These are phyloP conservation scores for Musa acuminata DNA, from an alignment of 176 grass and related monocot species.

Conservation along the genomic window DNA sequence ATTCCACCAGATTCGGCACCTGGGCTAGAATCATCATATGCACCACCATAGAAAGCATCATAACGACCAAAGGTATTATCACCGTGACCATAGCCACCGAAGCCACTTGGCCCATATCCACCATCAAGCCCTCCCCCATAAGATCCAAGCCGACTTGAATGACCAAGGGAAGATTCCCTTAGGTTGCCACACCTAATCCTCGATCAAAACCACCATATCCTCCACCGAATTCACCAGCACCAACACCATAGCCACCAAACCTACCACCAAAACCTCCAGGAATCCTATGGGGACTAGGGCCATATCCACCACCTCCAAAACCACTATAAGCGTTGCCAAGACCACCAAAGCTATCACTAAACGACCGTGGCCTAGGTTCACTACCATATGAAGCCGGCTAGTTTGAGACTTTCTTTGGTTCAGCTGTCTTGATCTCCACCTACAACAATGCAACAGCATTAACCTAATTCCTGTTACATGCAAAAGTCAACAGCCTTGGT, in stretches of 20 bases:
- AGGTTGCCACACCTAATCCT: conserved; percentile 47
- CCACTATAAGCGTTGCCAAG: conserved; percentile 24
- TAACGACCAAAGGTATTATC: conserved; percentile 7
- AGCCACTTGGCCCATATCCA: conserved; percentile 32
- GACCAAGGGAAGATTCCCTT: conserved; percentile 34
- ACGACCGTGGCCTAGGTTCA: conserved; percentile 44
- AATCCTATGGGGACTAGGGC: conserved; percentile 20
- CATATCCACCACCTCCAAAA: conserved; percentile 41
- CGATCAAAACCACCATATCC: conserved; percentile 47
- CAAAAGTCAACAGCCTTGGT: background rate
- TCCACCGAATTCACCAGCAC: conserved; percentile 31
- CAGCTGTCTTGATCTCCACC: conserved; percentile 96
- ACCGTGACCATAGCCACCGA: conserved; percentile 35
- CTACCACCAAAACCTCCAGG: conserved; percentile 24
- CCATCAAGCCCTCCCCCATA: conserved; percentile 53
- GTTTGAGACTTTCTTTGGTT: conserved; percentile 92
- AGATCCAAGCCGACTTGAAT: conserved; percentile 36
- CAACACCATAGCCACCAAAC: conserved; percentile 30
- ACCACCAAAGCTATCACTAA: conserved; percentile 42
- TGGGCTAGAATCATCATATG: conserved; percentile 13
- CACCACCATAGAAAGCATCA: background rate
- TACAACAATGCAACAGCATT: conserved; percentile 65
- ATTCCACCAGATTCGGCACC: conserved; percentile 28
- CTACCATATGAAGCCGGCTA: conserved; percentile 41
- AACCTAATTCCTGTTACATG: conserved; percentile 43